Conservation (phyloP, 1,284 basidiomycete genomes). For the Pyrrhoderma noxium region DNA sequence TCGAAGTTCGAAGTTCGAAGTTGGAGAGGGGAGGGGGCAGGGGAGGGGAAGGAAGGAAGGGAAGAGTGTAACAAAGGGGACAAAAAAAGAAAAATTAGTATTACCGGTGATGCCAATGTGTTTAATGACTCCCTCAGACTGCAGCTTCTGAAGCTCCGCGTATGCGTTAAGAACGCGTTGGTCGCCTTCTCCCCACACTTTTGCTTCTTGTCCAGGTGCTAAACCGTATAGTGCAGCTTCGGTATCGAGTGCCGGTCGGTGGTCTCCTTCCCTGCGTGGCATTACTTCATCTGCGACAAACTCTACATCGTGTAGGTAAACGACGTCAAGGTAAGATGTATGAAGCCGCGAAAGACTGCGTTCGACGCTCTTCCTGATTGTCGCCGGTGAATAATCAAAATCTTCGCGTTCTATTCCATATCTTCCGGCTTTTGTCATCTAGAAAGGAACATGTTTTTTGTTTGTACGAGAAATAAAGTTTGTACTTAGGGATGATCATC, state of each 20-base stretch:
- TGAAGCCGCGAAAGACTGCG: conserved; percentile 70
- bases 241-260: conserved; percentile 44
- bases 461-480: neutral
- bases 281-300: conserved; percentile 62
- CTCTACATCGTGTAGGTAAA: conserved; percentile 92
- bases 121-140: conserved; percentile 72
- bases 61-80: neutral
- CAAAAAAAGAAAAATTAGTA: conserved; percentile 14
- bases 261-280: conserved; percentile 47
- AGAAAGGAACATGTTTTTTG: neutral
- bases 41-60: neutral
- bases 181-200: conserved; percentile 72
- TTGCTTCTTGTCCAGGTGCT: conserved; percentile 47
- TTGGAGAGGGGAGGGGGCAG: neutral
- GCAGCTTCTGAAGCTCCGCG: conserved; percentile 63
- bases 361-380: conserved; percentile 64
- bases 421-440: conserved; percentile 94
- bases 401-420: conserved; percentile 54
- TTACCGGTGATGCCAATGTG: conserved; percentile 82
- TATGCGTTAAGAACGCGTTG: conserved; percentile 71
- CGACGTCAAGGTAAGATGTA: conserved; percentile 78
- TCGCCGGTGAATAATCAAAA: conserved; percentile 77
- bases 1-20: neutral
- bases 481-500: too few species aligned
- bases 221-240: conserved; percentile 58